These are phyloP conservation scores for Cordyceps cicadae DNA, from an alignment of 2,329 filamentous ascomycete genomes.

Conservation along the genomic window DNA sequence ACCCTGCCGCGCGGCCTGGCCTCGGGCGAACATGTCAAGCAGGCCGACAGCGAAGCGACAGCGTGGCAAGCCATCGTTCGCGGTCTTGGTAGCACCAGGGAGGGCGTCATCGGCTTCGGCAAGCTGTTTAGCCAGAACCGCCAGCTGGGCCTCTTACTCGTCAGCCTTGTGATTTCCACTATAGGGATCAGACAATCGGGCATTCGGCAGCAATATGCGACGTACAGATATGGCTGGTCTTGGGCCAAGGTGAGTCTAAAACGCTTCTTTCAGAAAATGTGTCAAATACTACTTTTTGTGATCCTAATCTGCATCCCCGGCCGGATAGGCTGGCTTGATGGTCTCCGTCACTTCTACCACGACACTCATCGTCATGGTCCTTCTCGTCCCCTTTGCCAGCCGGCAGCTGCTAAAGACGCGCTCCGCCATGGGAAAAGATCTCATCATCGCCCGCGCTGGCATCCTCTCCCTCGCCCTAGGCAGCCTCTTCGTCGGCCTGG, in stretches of 20 bases:
- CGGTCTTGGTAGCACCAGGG: not conserved
- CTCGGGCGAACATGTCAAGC: not conserved
- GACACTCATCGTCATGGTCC: not conserved
- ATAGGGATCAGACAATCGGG: not conserved
- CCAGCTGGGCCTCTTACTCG: not conserved
- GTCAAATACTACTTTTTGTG: too few species aligned
- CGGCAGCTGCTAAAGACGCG: not conserved
- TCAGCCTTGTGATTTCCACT: constrained; percentile 5
- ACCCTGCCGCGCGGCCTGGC: constrained; percentile 1
- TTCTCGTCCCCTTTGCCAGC: constrained; percentile 1
- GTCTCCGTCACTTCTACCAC: not conserved
- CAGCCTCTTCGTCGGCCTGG: not conserved
- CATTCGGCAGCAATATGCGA: constrained; percentile 9
- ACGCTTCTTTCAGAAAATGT: not conserved
- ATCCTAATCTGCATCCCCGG: not conserved
- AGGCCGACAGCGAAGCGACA: not conserved
- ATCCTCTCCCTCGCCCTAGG: constrained; percentile 3
- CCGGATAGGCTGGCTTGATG: not conserved
- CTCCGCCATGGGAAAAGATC: constrained; percentile 6
- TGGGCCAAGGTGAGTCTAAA: constrained; percentile 1
- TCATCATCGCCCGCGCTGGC: constrained; percentile 1
- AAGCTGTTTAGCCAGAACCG: not conserved
- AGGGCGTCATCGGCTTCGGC: not conserved
- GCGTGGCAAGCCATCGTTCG: not conserved
- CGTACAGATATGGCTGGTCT: constrained; percentile 8